Evolutionary conservation across 106 monocot species (phyloP).

Genomic region (Vanilla planifolia): DNA sequence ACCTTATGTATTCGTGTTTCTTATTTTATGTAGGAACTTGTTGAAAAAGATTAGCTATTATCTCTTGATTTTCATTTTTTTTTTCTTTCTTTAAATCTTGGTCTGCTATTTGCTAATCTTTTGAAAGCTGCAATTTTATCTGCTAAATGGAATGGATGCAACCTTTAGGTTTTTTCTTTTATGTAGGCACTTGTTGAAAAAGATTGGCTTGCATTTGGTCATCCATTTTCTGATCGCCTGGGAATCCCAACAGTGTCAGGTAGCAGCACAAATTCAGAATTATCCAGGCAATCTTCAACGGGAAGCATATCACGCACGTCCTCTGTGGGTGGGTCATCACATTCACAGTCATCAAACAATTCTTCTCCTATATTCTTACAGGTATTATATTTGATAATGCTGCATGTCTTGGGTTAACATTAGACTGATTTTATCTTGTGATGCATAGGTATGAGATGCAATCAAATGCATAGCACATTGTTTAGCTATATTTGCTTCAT

Average conservation of each 20-base stretch:
- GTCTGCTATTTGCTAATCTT: too few species aligned
- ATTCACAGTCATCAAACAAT: constrained; percentile 67
- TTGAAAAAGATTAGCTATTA: too few species aligned
- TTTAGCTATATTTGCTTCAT: not conserved
- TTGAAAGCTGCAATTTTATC: not conserved
- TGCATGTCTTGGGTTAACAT: not conserved
- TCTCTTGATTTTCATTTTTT: too few species aligned
- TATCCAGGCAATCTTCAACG: constrained; percentile 67
- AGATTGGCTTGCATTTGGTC: constrained; percentile 99
- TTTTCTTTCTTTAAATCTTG: too few species aligned
- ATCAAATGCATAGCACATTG: not conserved
- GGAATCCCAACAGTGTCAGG: constrained; percentile 70
- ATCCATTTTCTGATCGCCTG: constrained; percentile 96
- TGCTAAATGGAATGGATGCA: not conserved
- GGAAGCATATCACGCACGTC: constrained; percentile 37
- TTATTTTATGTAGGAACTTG: too few species aligned
- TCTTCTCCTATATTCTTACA: constrained; percentile 93
- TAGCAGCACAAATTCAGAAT: constrained; percentile 34
- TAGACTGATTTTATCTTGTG: not conserved
- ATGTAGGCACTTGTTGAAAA: constrained; percentile 89
- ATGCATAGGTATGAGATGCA: not conserved
- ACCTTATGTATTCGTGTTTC: too few species aligned
- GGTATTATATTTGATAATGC: constrained; percentile 25
- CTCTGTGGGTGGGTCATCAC: constrained; percentile 51
- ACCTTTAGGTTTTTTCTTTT: not conserved